Base-by-base conservation (phyloP, 2,329 filamentous ascomycete species). In the Aspergillus sp. region DNA sequence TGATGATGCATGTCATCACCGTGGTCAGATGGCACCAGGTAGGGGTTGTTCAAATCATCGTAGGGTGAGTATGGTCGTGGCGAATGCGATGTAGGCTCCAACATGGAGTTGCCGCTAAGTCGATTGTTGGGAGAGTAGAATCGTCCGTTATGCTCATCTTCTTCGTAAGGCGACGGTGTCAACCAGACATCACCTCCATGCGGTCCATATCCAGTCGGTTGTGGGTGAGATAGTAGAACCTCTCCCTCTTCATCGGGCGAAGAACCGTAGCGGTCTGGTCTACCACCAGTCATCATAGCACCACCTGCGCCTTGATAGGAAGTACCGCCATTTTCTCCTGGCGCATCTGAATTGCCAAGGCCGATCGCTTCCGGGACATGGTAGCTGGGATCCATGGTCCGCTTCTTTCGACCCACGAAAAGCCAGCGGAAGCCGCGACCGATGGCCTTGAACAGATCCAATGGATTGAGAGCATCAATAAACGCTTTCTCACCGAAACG, bases 381-480 rank as follows among this genome's bases (percentile, higher is more conserved):
- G 44, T 72, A 72, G 49, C 69, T 72, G 13, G 63, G 51, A 42
- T 72, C 69, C 33, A 60, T 44, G 38, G 59, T 64, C 37, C 71
- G 61, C 45, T 53, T 64, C 61, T 81, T 84, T 42, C 80, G 76
- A 34, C 88, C 88, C 11, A 88, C 80, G 50, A 90, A 84, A 13
- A 94, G 71, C 90, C 89, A 95, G 54, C 85, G 79, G 55, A 88
- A 78, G 19, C 86, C 85, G 40, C 89, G 79, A 7, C 84, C 86
- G 48, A 86, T 82, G 0, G 86, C 86, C 67, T 90, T 94, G 58
- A 88, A 68, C 34, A 94, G 78, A 62, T 95, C 89, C 83, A 87
- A 88, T 0, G 86, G 77, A 57, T 93, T 93, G 61, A 90, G 75
- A 1, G 87, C 83, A 56, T 91, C 84, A 1, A 74, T 62, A 6